These are phyloP conservation scores for Amanita jacksonii DNA, from an alignment of 768 basidiomycete species.

Conservation along the genomic window DNA sequence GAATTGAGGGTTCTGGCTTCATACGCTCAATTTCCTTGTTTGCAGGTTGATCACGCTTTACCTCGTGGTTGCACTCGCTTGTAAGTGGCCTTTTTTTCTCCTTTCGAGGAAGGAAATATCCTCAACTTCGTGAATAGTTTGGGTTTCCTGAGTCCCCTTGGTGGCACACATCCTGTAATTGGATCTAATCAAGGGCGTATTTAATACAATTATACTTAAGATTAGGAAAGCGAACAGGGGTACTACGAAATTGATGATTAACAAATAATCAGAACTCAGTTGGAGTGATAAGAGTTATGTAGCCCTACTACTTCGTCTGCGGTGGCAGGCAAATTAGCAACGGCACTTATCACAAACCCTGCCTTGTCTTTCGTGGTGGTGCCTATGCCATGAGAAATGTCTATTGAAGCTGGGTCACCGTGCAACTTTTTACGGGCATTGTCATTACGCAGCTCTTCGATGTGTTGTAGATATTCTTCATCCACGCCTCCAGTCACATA, in stretches of 20 bases:
- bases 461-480: slow-evolving; percentile 62
- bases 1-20: background rate
- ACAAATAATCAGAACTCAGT: background rate
- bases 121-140: background rate
- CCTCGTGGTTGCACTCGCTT: slow-evolving; percentile 71
- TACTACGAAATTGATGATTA: too few species aligned
- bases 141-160: slow-evolving; percentile 28
- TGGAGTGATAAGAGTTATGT: slow-evolving; percentile 6
- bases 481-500: slow-evolving; percentile 94
- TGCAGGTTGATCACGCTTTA: slow-evolving; percentile 56
- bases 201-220: too few species aligned
- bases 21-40: background rate
- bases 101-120: background rate
- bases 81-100: slow-evolving; percentile 30
- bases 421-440: slow-evolving; percentile 54
- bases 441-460: slow-evolving; percentile 78
- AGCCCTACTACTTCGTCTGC: slow-evolving; percentile 7
- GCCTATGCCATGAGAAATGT: background rate
- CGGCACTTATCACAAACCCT: background rate
- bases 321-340: background rate
- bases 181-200: too few species aligned
- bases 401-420: background rate
- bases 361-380: background rate
- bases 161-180: too few species aligned
- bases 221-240: too few species aligned